Evolutionary conservation across 2,329 filamentous ascomycete species (phyloP), one percentile per base, ranked within the genome.

Genomic region (Rosellinia necatrix): DNA sequence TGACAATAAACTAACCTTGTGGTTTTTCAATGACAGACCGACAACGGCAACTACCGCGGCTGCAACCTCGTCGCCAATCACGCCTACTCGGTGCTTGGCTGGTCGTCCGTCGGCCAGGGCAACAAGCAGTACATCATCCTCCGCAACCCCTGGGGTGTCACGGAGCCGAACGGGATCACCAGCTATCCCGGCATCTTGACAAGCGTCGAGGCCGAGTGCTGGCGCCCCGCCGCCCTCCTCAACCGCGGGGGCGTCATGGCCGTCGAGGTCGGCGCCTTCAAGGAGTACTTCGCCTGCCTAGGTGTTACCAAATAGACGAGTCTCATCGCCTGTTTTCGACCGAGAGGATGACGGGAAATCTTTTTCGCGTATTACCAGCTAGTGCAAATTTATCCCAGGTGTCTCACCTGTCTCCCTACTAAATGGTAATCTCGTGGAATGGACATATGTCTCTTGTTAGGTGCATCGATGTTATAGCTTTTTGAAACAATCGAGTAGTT

Each of bases 1-100:
- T n/a, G n/a, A n/a, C n/a, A n/a, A n/a, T n/a, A n/a, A n/a, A n/a
- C n/a, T n/a, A n/a, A n/a, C n/a, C n/a, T n/a, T n/a, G n/a, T n/a
- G n/a, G n/a, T n/a, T n/a, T n/a, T n/a, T n/a, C n/a, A n/a, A n/a
- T n/a, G n/a, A n/a, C n/a, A n/a, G n/a, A 72, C 73, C 3, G 70
- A 69, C 43, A 25, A 32, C 62, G 60, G 63, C 38, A 65, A 64
- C 54, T 77, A 70, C 66, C 67, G 70, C 54, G 75, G 75, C 49
- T 68, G 69, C 68, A 76, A 77, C 65, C 61, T 77, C 9, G 75
- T 76, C 5, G 74, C 74, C 55, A 77, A 76, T 70, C 74, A 77
- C 63, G 75, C 75, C 49, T 77, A 78, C 70, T 74, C 73, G 29
- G 68, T 78, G 10, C 72, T 75, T 15, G 73, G 73, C 12, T 75